phyloP scores from a whole-genome alignment of 192 early-diverging fungal species.

The Entomortierella parvispora region DNA sequence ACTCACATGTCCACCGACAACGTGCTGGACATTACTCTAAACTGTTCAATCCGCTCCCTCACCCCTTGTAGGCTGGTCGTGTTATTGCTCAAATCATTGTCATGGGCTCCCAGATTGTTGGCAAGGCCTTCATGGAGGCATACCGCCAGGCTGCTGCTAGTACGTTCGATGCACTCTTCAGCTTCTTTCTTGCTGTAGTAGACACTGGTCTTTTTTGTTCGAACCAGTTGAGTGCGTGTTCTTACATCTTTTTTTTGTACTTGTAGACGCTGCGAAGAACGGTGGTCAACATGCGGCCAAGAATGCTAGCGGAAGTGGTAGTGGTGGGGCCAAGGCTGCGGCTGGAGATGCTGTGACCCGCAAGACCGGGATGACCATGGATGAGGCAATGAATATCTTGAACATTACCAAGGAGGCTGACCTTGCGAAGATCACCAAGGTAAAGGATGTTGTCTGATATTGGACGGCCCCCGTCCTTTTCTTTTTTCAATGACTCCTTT shows the following conservation, averaged over 20 bases:
- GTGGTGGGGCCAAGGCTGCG: conserved; percentile 61
- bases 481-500: too few species aligned
- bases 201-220: background rate
- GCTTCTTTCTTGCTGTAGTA: background rate
- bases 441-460: conserved; percentile 10
- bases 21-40: background rate
- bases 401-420: conserved; percentile 80
- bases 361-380: conserved; percentile 85
- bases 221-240: background rate
- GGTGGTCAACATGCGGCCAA: conserved; percentile 70
- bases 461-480: background rate
- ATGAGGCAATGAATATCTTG: conserved; percentile 92
- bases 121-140: conserved; percentile 92
- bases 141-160: conserved; percentile 89
- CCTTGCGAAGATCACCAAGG: conserved; percentile 59
- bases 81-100: conserved; percentile 81
- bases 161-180: conserved; percentile 62
- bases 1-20: too few species aligned
- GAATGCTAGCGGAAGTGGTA: conserved; percentile 15
- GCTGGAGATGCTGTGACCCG: conserved; percentile 77
- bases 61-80: conserved; percentile 63
- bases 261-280: conserved; percentile 73
- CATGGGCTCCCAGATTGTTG: conserved; percentile 85
- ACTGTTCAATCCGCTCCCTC: background rate
- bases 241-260: too few species aligned